Evolutionary conservation across 2,329 filamentous ascomycete genomes (phyloP).

Genomic region (Aspergillus sp.): DNA sequence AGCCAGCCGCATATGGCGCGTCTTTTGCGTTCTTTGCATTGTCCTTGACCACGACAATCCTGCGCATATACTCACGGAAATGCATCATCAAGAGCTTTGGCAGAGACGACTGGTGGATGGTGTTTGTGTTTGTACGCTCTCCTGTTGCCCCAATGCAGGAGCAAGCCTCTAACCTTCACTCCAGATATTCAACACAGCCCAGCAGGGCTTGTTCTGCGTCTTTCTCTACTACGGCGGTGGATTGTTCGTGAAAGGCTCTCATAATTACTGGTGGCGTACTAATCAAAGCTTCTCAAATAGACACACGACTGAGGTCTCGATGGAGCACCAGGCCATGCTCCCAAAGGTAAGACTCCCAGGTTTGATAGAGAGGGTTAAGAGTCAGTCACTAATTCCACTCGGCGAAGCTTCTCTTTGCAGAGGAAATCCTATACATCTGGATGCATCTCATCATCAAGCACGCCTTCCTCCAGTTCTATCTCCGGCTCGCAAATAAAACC

Average conservation of each 20-base stretch:
- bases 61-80: conserved; percentile 7
- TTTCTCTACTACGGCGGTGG: conserved; percentile 3
- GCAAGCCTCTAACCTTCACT: too few relatives aligned
- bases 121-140: background rate
- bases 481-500: conserved; percentile 3
- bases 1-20: conserved; percentile 7
- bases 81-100: conserved; percentile 7
- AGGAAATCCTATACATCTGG: conserved; percentile 10
- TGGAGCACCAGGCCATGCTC: background rate
- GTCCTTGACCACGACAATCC: background rate
- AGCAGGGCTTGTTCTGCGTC: background rate
- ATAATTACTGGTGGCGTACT: too few relatives aligned
- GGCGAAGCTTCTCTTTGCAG: conserved; percentile 6
- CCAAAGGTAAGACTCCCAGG: background rate
- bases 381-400: too few relatives aligned
- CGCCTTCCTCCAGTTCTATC: conserved; percentile 8
- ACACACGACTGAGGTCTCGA: background rate
- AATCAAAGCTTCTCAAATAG: too few relatives aligned
- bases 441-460: conserved; percentile 11
- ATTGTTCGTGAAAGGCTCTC: background rate
- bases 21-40: conserved; percentile 4
- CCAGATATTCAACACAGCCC: background rate
- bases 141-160: too few relatives aligned
- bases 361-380: too few relatives aligned
- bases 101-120: conserved; percentile 8